These are phyloP conservation scores for Apiospora malaysiana DNA, from an alignment of 2,329 filamentous ascomycete genomes.

Conservation along the genomic window DNA sequence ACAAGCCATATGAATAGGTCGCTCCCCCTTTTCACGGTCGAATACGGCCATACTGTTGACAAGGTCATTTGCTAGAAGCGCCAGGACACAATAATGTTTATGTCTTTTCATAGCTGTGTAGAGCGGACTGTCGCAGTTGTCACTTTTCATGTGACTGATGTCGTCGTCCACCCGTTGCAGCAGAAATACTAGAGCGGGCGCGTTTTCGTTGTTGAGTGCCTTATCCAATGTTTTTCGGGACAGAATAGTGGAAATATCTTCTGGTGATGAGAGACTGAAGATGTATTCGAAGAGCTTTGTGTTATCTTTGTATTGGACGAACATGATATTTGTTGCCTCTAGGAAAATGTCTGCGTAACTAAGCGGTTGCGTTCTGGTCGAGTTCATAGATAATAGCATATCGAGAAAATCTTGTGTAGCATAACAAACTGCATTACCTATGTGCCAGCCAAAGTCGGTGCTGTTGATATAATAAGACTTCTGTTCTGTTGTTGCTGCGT, in stretches of 20 bases:
- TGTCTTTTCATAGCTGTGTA: background rate
- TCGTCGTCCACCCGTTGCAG: background rate
- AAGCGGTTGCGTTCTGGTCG: background rate
- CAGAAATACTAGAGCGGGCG: background rate
- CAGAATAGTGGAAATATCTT: background rate
- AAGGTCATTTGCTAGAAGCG: background rate
- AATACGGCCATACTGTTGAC: background rate
- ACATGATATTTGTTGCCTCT: too few species aligned
- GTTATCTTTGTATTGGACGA: too few species aligned
- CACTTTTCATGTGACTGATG: background rate
- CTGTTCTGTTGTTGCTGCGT: background rate
- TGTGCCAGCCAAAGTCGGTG: background rate
- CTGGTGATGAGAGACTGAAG: background rate
- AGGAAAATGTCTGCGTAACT: background rate
- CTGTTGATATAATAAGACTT: background rate
- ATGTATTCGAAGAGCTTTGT: background rate
- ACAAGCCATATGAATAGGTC: background rate
- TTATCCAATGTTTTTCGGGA: background rate
- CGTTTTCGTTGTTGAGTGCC: fast-evolving
- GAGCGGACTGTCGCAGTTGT: background rate
- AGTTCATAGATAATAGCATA: background rate
- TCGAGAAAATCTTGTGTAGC: background rate
- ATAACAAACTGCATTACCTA: background rate
- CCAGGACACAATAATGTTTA: too few species aligned
- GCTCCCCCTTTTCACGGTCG: background rate